phyloP scores from a whole-genome alignment of 2,329 filamentous ascomycete genomes.

The Hypoxylon sp. region DNA sequence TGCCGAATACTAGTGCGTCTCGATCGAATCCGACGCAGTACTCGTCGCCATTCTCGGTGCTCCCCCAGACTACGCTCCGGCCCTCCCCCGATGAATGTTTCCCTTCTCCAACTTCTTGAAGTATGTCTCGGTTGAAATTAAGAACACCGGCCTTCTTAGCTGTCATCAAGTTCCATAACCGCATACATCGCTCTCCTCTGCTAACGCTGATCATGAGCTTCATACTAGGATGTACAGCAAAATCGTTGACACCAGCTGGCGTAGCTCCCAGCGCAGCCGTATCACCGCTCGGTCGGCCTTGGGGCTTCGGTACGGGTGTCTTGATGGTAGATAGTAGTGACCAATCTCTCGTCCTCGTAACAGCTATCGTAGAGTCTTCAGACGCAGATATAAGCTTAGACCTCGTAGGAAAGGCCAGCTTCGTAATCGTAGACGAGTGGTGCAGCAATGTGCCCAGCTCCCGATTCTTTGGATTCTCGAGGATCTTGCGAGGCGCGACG shows the following conservation, averaged over 20 bases:
- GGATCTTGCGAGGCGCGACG: conserved; percentile 79
- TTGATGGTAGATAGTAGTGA: conserved; percentile 89
- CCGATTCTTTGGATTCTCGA: conserved; percentile 88
- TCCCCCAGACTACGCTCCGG: conserved; percentile 84
- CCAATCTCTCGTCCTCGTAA: conserved; percentile 91
- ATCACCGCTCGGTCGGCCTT: conserved; percentile 88
- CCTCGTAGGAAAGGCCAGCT: conserved; percentile 84
- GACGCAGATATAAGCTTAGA: conserved; percentile 89
- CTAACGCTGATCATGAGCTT: conserved; percentile 96
- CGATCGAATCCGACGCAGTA: conserved; percentile 92
- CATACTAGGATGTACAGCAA: conserved; percentile 95
- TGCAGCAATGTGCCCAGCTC: conserved; percentile 90
- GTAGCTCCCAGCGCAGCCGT: conserved; percentile 85
- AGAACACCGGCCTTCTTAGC: conserved; percentile 95
- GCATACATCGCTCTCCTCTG: conserved; percentile 90
- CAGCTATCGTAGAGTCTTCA: conserved; percentile 92
- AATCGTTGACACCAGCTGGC: conserved; percentile 92
- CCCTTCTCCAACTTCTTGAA: conserved; percentile 82
- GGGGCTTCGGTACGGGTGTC: conserved; percentile 84
- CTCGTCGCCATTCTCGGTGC: conserved; percentile 77
- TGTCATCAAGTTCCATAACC: conserved; percentile 96
- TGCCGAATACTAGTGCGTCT: conserved; percentile 86
- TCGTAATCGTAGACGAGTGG: conserved; percentile 85
- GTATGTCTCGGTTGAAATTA: conserved; percentile 81
- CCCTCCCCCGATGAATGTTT: conserved; percentile 86